These are phyloP conservation scores for Gynochthodes officinalis DNA, from an alignment of 257 asterid genomes.

Conservation along the genomic window DNA sequence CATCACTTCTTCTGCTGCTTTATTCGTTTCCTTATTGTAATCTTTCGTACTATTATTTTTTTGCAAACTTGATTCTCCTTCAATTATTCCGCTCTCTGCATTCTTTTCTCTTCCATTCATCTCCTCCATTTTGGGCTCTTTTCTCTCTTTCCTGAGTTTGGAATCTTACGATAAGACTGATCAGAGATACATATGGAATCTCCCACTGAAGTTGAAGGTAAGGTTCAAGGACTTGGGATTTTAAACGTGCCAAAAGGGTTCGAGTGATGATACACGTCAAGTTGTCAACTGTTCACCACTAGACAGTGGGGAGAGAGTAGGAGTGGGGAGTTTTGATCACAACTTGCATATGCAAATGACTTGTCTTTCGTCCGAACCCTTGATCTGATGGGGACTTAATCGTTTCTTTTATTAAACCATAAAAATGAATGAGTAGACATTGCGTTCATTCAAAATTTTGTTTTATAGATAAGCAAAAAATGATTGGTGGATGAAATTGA, in stretches of 20 bases:
- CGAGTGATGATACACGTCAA: background rate
- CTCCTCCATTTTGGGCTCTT: background rate
- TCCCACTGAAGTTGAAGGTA: background rate
- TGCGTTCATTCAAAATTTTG: no score
- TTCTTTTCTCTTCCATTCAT: background rate
- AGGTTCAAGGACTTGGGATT: background rate
- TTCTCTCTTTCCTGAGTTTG: background rate
- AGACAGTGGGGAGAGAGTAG: background rate
- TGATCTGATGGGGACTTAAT: background rate
- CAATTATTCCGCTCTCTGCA: background rate
- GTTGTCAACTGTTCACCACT: background rate
- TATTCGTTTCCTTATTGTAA: background rate
- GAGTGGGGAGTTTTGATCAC: background rate
- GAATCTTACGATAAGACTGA: background rate
- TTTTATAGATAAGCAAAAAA: no score
- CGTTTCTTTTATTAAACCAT: no score
- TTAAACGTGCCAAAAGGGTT: background rate
- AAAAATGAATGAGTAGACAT: no score
- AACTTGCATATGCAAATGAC: background rate
- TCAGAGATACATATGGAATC: background rate
- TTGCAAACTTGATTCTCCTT: background rate
- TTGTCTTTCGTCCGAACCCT: background rate
- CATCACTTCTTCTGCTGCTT: conserved; percentile 13
- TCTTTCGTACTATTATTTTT: background rate
- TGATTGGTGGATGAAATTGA: no score